Evolutionary conservation across 2,329 filamentous ascomycete genomes (phyloP).

Genomic region (Verticillium zaregamsianum): DNA sequence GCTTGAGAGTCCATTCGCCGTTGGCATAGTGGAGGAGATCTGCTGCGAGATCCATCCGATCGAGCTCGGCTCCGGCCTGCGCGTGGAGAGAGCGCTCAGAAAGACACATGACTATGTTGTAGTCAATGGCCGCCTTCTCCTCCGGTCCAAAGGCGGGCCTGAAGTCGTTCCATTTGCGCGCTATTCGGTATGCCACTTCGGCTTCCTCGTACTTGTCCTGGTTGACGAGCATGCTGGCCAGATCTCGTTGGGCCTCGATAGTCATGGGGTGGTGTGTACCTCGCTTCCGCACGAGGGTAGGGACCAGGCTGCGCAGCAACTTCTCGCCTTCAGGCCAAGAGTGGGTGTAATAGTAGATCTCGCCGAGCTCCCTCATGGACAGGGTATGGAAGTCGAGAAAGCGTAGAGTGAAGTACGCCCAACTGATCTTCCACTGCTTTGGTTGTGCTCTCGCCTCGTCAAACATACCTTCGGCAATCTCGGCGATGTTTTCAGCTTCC

Average conservation of each 20-base stretch:
- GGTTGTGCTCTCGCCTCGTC: background rate
- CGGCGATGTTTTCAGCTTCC: conserved; percentile 10
- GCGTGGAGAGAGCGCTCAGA: conserved; percentile 11
- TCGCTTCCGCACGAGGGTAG: conserved; percentile 8
- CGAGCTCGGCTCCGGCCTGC: conserved; percentile 10
- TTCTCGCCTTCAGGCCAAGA: conserved; percentile 14
- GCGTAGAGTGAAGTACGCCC: background rate
- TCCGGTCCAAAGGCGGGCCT: conserved; percentile 13
- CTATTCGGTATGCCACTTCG: conserved; percentile 12
- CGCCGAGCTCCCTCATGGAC: conserved; percentile 16
- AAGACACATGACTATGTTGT: conserved; percentile 16
- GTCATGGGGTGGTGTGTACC: conserved; percentile 13
- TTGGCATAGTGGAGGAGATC: conserved; percentile 15
- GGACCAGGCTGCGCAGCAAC: conserved; percentile 12
- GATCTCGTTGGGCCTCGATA: conserved; percentile 14
- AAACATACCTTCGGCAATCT: conserved; percentile 9
- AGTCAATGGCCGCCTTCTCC: conserved; percentile 15
- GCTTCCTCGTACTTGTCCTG: conserved; percentile 13
- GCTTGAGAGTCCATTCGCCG: conserved; percentile 15
- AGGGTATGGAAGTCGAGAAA: conserved; percentile 15
- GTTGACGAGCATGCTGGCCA: conserved; percentile 14
- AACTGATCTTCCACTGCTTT: background rate
- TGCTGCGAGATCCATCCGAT: conserved; percentile 11
- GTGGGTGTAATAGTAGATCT: conserved; percentile 17
- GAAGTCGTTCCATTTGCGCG: conserved; percentile 12